Evolutionary conservation across 2,329 filamentous ascomycete species (phyloP).

Genomic region (Aspergillus amoenus): DNA sequence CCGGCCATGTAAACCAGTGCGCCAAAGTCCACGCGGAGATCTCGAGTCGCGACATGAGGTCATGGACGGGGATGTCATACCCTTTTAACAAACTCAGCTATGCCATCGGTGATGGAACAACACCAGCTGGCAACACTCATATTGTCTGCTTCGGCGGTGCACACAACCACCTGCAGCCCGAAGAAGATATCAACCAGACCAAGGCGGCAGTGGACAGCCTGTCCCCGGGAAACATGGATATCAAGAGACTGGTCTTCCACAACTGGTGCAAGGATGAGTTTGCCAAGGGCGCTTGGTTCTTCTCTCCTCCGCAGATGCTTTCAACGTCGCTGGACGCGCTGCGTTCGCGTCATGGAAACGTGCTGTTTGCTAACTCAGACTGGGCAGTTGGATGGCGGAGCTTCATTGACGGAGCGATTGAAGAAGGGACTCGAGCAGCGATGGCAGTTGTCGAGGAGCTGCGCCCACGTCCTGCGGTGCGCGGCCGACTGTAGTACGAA

Average conservation of each 20-base stretch:
- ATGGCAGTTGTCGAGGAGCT: not conserved
- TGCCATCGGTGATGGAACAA: conserved; percentile 47
- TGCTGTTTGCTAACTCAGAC: conserved; percentile 50
- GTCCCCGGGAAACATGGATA: conserved; percentile 15
- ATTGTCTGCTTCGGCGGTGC: conserved; percentile 48
- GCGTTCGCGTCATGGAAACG: conserved; percentile 29
- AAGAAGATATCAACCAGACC: no score
- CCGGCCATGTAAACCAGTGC: not conserved
- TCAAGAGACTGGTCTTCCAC: conserved; percentile 39
- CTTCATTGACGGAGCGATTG: conserved; percentile 54
- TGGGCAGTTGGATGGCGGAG: conserved; percentile 53
- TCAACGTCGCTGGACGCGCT: conserved; percentile 42
- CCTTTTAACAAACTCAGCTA: conserved; percentile 46
- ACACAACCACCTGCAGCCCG: conserved; percentile 42
- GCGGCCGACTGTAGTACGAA: no score
- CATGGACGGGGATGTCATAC: conserved; percentile 46
- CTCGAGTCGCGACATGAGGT: conserved; percentile 40
- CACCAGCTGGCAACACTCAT: conserved; percentile 48
- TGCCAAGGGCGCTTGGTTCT: conserved; percentile 49
- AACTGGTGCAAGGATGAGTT: conserved; percentile 52
- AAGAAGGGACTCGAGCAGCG: conserved; percentile 38
- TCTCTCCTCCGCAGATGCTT: conserved; percentile 39
- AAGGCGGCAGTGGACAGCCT: no score
- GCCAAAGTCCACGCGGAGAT: not conserved
- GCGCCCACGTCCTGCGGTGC: not conserved